Conservation (phyloP, 495 filamentous ascomycete genomes). For the Penicillium coffeae region DNA sequence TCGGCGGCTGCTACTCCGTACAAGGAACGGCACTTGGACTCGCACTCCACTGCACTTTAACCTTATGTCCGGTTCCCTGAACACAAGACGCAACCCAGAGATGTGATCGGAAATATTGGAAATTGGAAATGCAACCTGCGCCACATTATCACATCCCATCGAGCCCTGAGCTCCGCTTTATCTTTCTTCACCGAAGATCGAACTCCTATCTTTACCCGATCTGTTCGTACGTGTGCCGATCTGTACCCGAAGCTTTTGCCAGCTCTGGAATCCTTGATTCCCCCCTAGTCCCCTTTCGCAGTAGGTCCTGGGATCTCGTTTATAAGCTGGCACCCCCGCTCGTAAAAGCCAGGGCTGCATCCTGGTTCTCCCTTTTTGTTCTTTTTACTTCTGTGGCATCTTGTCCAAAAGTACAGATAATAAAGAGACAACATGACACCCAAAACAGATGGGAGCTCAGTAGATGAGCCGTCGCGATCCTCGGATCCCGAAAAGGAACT, state of each 20-base stretch:
- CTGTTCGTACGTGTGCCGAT: not conserved
- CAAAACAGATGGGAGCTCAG: not conserved
- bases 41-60: no score
- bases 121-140: not conserved
- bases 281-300: no score
- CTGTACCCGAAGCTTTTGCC: not conserved
- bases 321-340: not conserved
- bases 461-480: not conserved
- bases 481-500: slow-evolving; percentile 20
- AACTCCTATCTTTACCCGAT: not conserved
- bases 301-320: no score
- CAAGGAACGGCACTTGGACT: no score
- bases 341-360: not conserved
- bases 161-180: no score
- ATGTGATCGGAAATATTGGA: not conserved
- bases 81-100: no score
- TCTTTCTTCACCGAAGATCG: not conserved
- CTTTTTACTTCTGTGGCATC: not conserved
- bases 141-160: no score
- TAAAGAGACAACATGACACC: no score
- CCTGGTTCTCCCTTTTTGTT: slow-evolving; percentile 3
- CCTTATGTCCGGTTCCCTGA: no score
- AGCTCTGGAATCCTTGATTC: no score
- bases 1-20: no score
- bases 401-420: no score